Evolutionary conservation across 352 stramenopile species (phyloP).

Genomic region (Globisporangium polare): DNA sequence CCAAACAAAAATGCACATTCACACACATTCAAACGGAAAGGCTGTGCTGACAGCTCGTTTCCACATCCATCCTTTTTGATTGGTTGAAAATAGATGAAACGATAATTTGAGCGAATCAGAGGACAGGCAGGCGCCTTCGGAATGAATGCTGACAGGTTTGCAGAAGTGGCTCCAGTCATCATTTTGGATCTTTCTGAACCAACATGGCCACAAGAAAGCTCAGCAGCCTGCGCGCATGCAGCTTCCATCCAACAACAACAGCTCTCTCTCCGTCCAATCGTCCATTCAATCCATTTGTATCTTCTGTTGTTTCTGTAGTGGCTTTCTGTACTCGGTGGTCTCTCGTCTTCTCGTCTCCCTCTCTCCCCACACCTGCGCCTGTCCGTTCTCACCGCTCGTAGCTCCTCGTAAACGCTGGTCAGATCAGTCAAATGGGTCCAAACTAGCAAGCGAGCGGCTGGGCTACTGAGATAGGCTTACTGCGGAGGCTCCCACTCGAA

Average conservation of each 20-base stretch:
- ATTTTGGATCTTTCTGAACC: conserved; percentile 5
- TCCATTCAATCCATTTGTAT: conserved; percentile 10
- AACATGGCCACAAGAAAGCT: not conserved
- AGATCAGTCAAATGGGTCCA: not conserved
- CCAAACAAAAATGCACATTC: conserved; percentile 1
- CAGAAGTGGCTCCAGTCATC: not conserved
- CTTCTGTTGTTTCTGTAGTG: not conserved
- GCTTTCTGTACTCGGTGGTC: conserved; percentile 1
- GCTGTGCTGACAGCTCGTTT: not conserved
- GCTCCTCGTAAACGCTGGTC: not conserved
- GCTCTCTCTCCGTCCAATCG: not conserved
- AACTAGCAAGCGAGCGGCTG: not conserved
- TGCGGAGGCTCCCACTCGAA: conserved; percentile 95
- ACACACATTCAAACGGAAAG: not conserved
- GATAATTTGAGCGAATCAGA: not conserved
- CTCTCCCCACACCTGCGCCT: not conserved
- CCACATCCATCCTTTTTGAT: not conserved
- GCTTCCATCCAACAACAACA: conserved; percentile 3
- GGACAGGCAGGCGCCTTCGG: not conserved
- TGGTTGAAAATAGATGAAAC: not conserved
- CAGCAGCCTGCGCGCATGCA: not conserved
- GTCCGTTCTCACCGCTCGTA: not conserved
- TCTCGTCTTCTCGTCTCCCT: not conserved
- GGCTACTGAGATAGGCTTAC: conserved; percentile 7
- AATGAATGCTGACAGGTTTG: not conserved